Evolutionary conservation across 768 basidiomycete species (phyloP), one percentile per base, ranked within the genome.

Genomic region (Psilocybe cubensis): DNA sequence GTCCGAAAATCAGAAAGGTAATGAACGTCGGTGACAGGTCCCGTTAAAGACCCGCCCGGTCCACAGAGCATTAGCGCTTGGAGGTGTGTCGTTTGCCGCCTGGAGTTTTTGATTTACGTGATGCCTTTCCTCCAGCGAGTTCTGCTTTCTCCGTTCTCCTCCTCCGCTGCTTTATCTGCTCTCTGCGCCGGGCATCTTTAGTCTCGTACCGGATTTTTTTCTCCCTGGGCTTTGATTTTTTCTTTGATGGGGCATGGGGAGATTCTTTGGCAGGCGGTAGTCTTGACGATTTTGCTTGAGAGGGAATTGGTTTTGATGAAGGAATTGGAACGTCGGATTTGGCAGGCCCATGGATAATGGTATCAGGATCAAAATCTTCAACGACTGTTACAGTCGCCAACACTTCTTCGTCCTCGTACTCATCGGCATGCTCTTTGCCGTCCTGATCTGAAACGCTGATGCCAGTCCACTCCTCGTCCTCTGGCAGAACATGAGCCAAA

Each of bases 381-480:
- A 92, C 87, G 48, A 97, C 87, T 14, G 94, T 95, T 43, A 97
- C 94, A 17, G 91, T 93, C 43, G 95, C 92, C 28, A 92, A 79
- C 58, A 88, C 82, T 66, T 95, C 88, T 65, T 94, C 92, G 62
- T 89, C 88, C 64, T 91, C 88, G 62, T 86, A 96, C 68, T 91
- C 88, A 68, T 85, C 82, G 54, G 87, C 86, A 51, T 79, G 76
- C 66, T 79, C 72, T 60, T 68, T 72, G 57, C 67, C 72, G 64
- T 64, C 69, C 62, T 31, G 64, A 63, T 68, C 56, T 44, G 67
- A 63, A 11, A 62, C 55, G 21, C 68, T 65, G 53, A 83, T 75
- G 21, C 83, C 84, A 12, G 62, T 52, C 79, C 85, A 82, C 64
- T 81, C 81, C 14, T 77, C 81, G 17, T 76, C 81, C 8, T 77